Percentiles rank a stretch among this genome's conserved stretches.
These are phyloP conservation scores for Phytophthora foliorum DNA, from an alignment of 352 stramenopile genomes.

Conservation along the genomic window DNA sequence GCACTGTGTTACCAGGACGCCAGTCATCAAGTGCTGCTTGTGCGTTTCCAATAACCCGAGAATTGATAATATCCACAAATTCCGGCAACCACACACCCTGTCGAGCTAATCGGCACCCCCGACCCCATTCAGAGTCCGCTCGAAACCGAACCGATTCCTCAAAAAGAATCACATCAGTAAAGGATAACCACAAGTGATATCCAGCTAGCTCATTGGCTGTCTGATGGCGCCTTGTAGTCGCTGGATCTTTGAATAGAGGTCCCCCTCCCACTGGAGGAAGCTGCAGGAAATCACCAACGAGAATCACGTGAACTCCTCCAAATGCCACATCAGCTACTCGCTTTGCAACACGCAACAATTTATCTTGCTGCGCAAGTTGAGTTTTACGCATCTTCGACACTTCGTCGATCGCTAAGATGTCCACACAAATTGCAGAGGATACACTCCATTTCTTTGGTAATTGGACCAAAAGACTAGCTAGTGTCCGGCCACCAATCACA, in stretches of 20 bases:
- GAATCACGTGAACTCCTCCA: slow-evolving; percentile 5
- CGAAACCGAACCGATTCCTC: no score
- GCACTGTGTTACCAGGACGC: no score
- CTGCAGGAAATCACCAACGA: slow-evolving; percentile 9
- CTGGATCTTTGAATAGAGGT: background rate
- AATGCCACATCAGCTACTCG: background rate
- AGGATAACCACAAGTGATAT: no score
- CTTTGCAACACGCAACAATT: background rate
- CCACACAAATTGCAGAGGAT: background rate
- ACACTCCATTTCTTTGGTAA: background rate
- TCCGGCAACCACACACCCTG: background rate
- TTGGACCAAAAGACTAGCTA: background rate
- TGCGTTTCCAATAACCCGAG: background rate
- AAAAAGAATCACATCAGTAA: no score
- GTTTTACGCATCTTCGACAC: slow-evolving; percentile 5
- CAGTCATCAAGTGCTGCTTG: no score
- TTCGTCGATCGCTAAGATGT: slow-evolving; percentile 2
- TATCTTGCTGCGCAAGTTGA: slow-evolving; percentile 5
- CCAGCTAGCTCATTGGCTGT: background rate
- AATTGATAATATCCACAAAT: background rate
- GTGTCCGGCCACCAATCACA: background rate
- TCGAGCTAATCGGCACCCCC: background rate
- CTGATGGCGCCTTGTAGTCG: background rate
- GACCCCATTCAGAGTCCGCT: background rate
- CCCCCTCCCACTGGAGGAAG: slow-evolving; percentile 5